phyloP scores from a whole-genome alignment of 768 basidiomycete species.

The Serpula lacrymans region DNA sequence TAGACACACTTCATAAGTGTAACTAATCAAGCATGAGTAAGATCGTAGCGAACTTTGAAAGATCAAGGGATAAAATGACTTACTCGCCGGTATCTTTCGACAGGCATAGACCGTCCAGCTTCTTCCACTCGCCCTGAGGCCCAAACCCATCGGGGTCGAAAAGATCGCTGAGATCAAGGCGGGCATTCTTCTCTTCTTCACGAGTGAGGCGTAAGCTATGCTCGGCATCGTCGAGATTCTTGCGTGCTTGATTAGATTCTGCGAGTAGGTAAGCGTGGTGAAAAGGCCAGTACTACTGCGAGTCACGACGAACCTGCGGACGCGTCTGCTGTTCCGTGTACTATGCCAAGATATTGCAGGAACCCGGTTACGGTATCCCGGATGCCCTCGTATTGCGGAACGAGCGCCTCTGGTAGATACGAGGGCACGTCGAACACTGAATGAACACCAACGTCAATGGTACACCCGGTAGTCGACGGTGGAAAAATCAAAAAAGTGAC shows the following conservation, averaged over 20 bases:
- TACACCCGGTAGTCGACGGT: background rate
- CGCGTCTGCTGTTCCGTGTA: conserved; percentile 34
- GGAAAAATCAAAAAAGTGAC: conserved; percentile 21
- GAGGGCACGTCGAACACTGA: conserved; percentile 76
- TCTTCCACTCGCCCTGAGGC: conserved; percentile 90
- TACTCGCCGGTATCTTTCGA: conserved; percentile 87
- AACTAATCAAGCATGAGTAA: conserved; percentile 44
- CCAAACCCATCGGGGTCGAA: conserved; percentile 70
- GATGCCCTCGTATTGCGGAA: conserved; percentile 70
- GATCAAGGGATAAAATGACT: conserved; percentile 31
- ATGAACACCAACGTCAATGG: background rate
- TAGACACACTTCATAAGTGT: conserved; percentile 92
- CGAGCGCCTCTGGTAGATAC: conserved; percentile 80
- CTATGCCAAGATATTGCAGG: conserved; percentile 63
- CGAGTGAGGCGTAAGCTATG: conserved; percentile 49
- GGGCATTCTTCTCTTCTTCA: conserved; percentile 50
- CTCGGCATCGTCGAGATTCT: conserved; percentile 63
- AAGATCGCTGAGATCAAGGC: conserved; percentile 60
- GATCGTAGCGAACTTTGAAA: conserved; percentile 1
- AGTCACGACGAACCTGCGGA: conserved; percentile 39
- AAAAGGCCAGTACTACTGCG: conserved; percentile 5
- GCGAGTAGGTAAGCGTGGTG: too few relatives aligned
- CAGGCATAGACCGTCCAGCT: conserved; percentile 79
- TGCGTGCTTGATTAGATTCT: conserved; percentile 62
- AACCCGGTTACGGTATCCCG: conserved; percentile 58